phyloP scores from a whole-genome alignment of 495 filamentous ascomycete species.

The Extremus antarcticus region DNA sequence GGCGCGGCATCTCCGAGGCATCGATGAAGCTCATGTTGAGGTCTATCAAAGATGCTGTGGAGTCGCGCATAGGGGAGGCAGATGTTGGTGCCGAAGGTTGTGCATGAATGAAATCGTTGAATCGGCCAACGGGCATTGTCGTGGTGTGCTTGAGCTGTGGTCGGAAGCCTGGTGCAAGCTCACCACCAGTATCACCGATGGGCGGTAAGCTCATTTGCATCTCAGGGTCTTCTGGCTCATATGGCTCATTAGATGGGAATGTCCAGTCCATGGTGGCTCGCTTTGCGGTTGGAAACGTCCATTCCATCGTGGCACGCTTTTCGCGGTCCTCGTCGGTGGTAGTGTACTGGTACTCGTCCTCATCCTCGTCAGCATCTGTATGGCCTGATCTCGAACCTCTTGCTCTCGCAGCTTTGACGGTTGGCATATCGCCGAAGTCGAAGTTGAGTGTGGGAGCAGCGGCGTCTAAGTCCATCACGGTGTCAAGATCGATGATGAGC shows the following conservation, averaged over 20 bases:
- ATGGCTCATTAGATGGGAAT: conserved; percentile 9
- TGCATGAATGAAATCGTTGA: conserved; percentile 23
- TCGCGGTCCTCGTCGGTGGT: conserved; percentile 39
- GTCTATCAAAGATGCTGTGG: conserved; percentile 32
- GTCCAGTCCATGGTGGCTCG: conserved; percentile 24
- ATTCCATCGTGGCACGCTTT: conserved; percentile 44
- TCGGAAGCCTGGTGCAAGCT: conserved; percentile 22
- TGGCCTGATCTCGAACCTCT: conserved; percentile 34
- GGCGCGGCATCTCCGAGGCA: conserved; percentile 22
- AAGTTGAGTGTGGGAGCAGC: conserved; percentile 33
- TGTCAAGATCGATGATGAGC: conserved; percentile 36
- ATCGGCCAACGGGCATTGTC: conserved; percentile 26
- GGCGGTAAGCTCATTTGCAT: conserved; percentile 18
- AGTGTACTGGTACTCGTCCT: conserved; percentile 16
- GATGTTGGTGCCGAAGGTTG: background rate
- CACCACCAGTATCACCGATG: conserved; percentile 10
- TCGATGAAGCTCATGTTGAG: conserved; percentile 25
- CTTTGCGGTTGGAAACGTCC: conserved; percentile 48
- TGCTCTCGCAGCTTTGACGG: conserved; percentile 37
- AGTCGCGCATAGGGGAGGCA: conserved; percentile 25
- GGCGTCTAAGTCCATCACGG: conserved; percentile 41
- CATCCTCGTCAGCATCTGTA: conserved; percentile 30
- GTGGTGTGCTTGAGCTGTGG: conserved; percentile 26
- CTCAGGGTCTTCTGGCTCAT: conserved; percentile 9
- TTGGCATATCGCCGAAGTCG: conserved; percentile 48